Base-by-base conservation (phyloP, 768 basidiomycete species). In the Lactarius hengduanensis region DNA sequence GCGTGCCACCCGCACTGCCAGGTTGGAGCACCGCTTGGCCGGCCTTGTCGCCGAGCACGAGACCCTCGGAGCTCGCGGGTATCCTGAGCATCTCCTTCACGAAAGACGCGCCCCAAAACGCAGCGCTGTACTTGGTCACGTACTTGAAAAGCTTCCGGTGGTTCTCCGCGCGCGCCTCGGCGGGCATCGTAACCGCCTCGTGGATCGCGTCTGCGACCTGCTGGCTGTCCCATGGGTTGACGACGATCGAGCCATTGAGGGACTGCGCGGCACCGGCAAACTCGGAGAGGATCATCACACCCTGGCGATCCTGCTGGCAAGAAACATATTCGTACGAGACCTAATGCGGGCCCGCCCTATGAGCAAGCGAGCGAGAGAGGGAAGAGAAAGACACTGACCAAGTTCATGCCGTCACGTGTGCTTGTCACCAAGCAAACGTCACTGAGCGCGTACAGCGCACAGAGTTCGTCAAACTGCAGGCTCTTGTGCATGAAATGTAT, bases 401-500 rank as follows among this genome's bases (percentile, higher is more conserved):
- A 81, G 78, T 99, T 99, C 97, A 99, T 99, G 59, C 97, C 97
- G 74, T 99, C 97, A 60, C 97, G 81, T 26, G 97, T 99, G 76
- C 88, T 91, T 26, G 93, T 93, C 66, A 99, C 94, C 62, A 99
- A 80, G 75, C 96, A 98, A 41, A 96, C 96, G 73, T 98, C 97
- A 74, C 92, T 93, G 72, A 98, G 84, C 26, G 96, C 94, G 74
- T 98, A 99, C 62, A 99, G 84, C n/a, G 97, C 97, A 66, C 94
- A 96, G 9, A 99, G 84, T 74, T 99, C 97, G 74, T 97, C 93
- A 74, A 98, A 96, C 0, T 87, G 79, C 61, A 98, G 81, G 69
- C 88, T 90, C 78, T 96, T 96, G 84, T 98, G 96, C 93, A 98
- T 94, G 77, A 97, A 98, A 77, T 98, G 97, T 67, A 99, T 98